Percentiles rank a stretch among this genome's conserved stretches.
Conservation (phyloP, 495 filamentous ascomycete genomes). For the Pseudevernia furfuracea region DNA sequence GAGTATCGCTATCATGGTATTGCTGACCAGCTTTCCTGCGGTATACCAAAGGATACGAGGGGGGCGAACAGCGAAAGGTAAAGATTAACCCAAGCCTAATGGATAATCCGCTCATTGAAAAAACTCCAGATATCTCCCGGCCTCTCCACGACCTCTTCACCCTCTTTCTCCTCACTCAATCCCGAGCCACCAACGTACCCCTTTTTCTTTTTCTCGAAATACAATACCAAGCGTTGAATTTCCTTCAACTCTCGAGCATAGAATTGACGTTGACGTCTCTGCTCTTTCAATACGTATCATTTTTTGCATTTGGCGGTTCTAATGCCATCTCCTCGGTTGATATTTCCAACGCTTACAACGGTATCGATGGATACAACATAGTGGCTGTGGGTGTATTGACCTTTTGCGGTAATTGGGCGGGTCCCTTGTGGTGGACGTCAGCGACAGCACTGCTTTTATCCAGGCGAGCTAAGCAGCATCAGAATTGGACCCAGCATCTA, state of each 20-base stretch:
- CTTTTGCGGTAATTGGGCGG: conserved; percentile 86
- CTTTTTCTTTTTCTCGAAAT: conserved; percentile 68
- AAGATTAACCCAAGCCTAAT: not conserved
- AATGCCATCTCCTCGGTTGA: conserved; percentile 90
- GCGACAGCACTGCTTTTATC: conserved; percentile 50
- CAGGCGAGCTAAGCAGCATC: conserved; percentile 18
- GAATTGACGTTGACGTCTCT: conserved; percentile 58
- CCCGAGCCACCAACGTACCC: conserved; percentile 71
- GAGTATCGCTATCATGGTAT: conserved; percentile 40
- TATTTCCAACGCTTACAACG: conserved; percentile 77
- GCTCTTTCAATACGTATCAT: conserved; percentile 65
- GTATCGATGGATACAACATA: conserved; percentile 61
- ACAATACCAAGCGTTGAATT: conserved; percentile 45
- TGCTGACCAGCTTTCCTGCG: conserved; percentile 32
- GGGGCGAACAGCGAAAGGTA: conserved; percentile 7
- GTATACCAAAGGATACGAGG: not conserved
- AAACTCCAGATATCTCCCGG: not conserved
- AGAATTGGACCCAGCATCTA: conserved; percentile 38
- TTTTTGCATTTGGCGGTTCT: conserved; percentile 85
- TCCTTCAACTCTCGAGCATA: conserved; percentile 38
- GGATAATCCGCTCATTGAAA: not conserved
- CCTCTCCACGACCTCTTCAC: conserved; percentile 59
- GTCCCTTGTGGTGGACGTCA: conserved; percentile 76
- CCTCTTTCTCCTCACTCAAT: conserved; percentile 80
- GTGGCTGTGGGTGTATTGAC: conserved; percentile 67